phyloP scores from a whole-genome alignment of 352 stramenopile species.

The Phytophthora pinifolia region DNA sequence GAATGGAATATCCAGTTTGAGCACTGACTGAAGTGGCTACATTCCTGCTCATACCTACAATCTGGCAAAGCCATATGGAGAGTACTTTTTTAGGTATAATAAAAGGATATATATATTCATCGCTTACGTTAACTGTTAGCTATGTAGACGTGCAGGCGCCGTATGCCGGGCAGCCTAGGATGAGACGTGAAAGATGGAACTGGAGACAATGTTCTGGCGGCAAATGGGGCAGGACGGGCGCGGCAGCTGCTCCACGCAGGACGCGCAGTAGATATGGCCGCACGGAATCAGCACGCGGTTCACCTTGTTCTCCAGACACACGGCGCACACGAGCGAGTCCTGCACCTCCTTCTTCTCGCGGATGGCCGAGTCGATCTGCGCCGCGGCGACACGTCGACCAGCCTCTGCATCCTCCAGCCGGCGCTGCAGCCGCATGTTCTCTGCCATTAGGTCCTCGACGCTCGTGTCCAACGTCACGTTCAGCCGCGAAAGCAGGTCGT shows the following conservation, averaged over 20 bases:
- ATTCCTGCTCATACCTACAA: no score
- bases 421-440: slow-evolving; percentile 64
- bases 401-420: slow-evolving; percentile 67
- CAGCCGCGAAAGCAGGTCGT: slow-evolving; percentile 67
- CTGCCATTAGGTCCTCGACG: slow-evolving; percentile 64
- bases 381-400: slow-evolving; percentile 48
- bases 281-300: slow-evolving; percentile 82
- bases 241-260: slow-evolving; percentile 63
- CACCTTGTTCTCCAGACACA: slow-evolving; percentile 83
- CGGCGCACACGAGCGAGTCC: slow-evolving; percentile 74
- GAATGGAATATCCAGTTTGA: no score
- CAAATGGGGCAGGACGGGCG: slow-evolving; percentile 72
- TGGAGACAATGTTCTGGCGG: slow-evolving; percentile 56
- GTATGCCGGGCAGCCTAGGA: slow-evolving; percentile 29
- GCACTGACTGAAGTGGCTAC: no score
- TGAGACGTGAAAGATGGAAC: slow-evolving; percentile 68
- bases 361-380: slow-evolving; percentile 67
- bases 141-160: no score
- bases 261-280: slow-evolving; percentile 79
- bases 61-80: no score
- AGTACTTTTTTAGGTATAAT: no score
- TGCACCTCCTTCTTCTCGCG: slow-evolving; percentile 75
- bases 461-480: slow-evolving; percentile 70
- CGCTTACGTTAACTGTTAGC: no score
- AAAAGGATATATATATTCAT: no score